Evolutionary conservation across 345 rosid species (phyloP).

Genomic region (Triadica sebifera): DNA sequence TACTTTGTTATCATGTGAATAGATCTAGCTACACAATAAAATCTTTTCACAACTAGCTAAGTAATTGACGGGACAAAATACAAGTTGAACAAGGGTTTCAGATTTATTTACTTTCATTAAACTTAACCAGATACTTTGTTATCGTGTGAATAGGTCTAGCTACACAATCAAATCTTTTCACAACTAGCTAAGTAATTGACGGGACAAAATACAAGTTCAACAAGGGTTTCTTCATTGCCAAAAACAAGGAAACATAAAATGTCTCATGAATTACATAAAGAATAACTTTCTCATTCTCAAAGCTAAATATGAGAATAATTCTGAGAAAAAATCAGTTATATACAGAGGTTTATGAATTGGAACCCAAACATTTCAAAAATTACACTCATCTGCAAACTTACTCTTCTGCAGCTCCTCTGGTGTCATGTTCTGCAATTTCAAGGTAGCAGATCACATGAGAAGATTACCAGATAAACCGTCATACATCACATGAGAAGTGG

Average conservation of each 20-base stretch:
- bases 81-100: neutral
- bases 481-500: slow-evolving; percentile 22
- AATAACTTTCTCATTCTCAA: neutral
- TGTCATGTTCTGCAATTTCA: slow-evolving; percentile 59
- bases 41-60: too few relatives aligned
- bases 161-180: too few relatives aligned
- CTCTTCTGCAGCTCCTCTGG: slow-evolving; percentile 87
- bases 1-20: too few relatives aligned
- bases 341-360: neutral
- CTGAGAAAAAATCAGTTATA: neutral
- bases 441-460: slow-evolving; percentile 24
- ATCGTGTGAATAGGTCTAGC: too few relatives aligned
- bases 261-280: neutral
- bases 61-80: too few relatives aligned
- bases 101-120: too few relatives aligned
- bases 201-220: neutral
- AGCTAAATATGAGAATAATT: neutral
- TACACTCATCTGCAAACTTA: slow-evolving; percentile 29
- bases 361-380: slow-evolving; percentile 3
- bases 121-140: too few relatives aligned
- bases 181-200: too few relatives aligned
- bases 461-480: neutral
- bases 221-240: neutral
- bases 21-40: too few relatives aligned
- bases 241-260: neutral